A percentile compares a stretch with the other conserved stretches of the same genome.
Evolutionary conservation across 2,329 filamentous ascomycete species (phyloP).

Genomic region (Sodiomyces alkalinus): DNA sequence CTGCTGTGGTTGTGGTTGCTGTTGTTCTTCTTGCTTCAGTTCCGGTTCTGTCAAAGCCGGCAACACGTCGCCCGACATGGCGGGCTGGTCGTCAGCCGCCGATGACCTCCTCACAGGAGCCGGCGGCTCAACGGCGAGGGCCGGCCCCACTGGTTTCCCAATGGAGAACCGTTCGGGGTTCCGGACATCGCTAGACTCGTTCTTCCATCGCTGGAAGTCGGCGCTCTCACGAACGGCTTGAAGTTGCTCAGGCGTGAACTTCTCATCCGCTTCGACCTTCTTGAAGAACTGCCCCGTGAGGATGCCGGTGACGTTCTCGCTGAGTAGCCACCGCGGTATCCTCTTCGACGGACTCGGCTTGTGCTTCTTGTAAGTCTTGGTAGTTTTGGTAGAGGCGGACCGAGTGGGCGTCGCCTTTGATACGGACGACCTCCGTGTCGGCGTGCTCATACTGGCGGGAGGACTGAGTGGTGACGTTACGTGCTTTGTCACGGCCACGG

Average conservation of each 20-base stretch:
- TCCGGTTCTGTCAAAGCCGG: too few relatives aligned
- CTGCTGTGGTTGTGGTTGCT: too few relatives aligned
- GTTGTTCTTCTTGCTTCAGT: too few relatives aligned
- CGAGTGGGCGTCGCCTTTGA: slow-evolving; percentile 22
- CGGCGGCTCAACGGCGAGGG: too few relatives aligned
- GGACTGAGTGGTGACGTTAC: too few relatives aligned
- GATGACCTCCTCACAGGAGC: too few relatives aligned
- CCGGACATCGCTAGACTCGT: slow-evolving; percentile 15
- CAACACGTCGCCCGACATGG: too few relatives aligned
- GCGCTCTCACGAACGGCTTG: slow-evolving; percentile 11
- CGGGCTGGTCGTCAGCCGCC: too few relatives aligned
- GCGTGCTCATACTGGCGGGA: too few relatives aligned
- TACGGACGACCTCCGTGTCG: slow-evolving; percentile 14
- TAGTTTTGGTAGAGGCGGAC: slow-evolving; percentile 26
- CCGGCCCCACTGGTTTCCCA: too few relatives aligned
- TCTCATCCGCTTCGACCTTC: slow-evolving; percentile 42
- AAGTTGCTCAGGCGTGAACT: slow-evolving; percentile 33
- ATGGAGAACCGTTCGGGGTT: too few relatives aligned
- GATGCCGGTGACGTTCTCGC: slow-evolving; percentile 41
- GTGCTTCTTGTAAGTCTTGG: slow-evolving; percentile 16
- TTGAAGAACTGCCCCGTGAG: slow-evolving; percentile 39
- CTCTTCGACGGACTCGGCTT: slow-evolving; percentile 10
- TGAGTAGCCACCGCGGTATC: slow-evolving; percentile 34
- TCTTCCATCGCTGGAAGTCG: slow-evolving; percentile 15
- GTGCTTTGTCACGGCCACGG: too few relatives aligned